Conservation (phyloP, 2,329 filamentous ascomycete genomes). For the Trichophyton verrucosum region DNA sequence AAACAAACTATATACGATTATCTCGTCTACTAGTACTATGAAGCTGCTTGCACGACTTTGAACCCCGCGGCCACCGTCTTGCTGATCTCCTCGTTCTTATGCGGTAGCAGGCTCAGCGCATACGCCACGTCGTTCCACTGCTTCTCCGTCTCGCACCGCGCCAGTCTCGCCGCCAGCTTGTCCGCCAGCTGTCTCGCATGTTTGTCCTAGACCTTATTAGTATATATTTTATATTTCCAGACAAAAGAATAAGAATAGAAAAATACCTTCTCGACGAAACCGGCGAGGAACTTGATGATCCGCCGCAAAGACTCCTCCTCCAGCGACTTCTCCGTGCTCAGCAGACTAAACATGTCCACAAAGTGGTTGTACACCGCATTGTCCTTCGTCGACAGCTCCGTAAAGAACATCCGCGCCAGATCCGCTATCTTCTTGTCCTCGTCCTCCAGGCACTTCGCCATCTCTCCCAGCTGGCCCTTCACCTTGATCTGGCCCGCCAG, state of each 20-base stretch:
- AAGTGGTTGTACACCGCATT: slow-evolving; percentile 99
- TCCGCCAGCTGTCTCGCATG: slow-evolving; percentile 88
- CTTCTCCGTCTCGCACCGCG: slow-evolving; percentile 77
- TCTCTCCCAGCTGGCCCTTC: slow-evolving; percentile 94
- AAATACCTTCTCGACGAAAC: slow-evolving; percentile 89
- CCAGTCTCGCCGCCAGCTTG: slow-evolving; percentile 77
- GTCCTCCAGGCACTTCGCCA: slow-evolving; percentile 98
- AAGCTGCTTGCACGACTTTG: slow-evolving; percentile 49
- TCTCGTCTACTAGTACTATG: too few species aligned
- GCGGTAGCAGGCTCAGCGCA: slow-evolving; percentile 74
- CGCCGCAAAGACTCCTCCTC: slow-evolving; percentile 75
- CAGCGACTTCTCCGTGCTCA: slow-evolving; percentile 68
- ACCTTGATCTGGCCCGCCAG: slow-evolving; percentile 97
- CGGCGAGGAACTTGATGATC: slow-evolving; percentile 83
- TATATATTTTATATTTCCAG: too few species aligned
- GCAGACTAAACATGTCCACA: slow-evolving; percentile 93
- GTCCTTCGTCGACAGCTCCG: slow-evolving; percentile 91
- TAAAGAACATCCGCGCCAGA: slow-evolving; percentile 95
- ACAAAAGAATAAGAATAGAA: not conserved
- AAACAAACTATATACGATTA: too few species aligned
- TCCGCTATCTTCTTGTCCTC: slow-evolving; percentile 90
- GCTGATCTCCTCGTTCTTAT: slow-evolving; percentile 43
- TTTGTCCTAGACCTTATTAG: slow-evolving; percentile 56
- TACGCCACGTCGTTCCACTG: slow-evolving; percentile 98
- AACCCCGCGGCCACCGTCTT: slow-evolving; percentile 34